Evolutionary conservation across 192 early-diverging fungal species (phyloP).

Genomic region (Jimgerdemannia lactiflua): DNA sequence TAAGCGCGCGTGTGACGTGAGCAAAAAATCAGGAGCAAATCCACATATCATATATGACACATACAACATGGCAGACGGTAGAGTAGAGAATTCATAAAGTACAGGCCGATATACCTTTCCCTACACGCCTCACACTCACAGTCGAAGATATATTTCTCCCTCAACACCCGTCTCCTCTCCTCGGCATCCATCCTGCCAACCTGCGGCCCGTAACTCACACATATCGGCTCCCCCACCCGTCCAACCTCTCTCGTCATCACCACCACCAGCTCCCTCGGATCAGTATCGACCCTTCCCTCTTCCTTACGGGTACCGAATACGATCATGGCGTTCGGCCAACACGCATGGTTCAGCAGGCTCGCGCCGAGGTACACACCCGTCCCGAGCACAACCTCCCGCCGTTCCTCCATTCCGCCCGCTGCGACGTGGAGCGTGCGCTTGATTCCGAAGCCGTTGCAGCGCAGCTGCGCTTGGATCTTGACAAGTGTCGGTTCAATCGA

Average conservation of each 20-base stretch:
- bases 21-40: too few species aligned
- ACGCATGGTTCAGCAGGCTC: conserved; percentile 17
- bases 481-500: conserved; percentile 3
- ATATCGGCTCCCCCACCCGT: neutral
- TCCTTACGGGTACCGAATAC: conserved; percentile 7
- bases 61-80: too few species aligned
- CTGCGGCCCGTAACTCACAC: conserved; percentile 21
- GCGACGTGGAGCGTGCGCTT: neutral
- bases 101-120: neutral
- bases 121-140: conserved; percentile 14
- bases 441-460: conserved; percentile 20
- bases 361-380: conserved; percentile 14
- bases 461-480: conserved; percentile 13
- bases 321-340: conserved; percentile 15
- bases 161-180: conserved; percentile 6
- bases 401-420: neutral
- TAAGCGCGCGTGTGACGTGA: neutral
- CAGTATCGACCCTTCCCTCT: neutral
- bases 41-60: too few species aligned
- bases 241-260: neutral
- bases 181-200: conserved; percentile 1
- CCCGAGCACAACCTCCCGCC: conserved; percentile 1
- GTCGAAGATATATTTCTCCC: conserved; percentile 15
- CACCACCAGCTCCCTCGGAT: neutral
- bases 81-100: too few species aligned